Evolutionary conservation across 129 eudicot species (phyloP).

Genomic region (carrot (Daucus carota)): DNA sequence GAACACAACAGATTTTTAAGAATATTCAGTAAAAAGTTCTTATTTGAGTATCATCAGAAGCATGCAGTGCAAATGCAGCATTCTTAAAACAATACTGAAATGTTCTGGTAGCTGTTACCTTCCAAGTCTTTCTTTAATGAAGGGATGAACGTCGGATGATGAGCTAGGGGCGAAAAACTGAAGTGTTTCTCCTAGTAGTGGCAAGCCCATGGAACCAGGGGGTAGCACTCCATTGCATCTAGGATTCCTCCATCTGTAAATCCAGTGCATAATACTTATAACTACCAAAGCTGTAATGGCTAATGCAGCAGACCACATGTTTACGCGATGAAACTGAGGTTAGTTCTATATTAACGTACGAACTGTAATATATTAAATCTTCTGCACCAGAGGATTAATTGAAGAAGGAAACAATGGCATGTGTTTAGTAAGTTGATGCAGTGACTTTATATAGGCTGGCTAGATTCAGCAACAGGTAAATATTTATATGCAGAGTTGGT

Average conservation of each 20-base stretch:
- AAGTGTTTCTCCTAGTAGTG: slow-evolving; percentile 73
- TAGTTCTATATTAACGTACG: background rate
- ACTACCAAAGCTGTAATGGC: slow-evolving; percentile 26
- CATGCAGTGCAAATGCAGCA: background rate
- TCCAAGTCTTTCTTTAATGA: slow-evolving; percentile 72
- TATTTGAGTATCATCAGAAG: too few relatives aligned
- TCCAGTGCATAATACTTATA: slow-evolving; percentile 43
- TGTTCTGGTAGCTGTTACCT: slow-evolving; percentile 32
- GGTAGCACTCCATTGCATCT: slow-evolving; percentile 79
- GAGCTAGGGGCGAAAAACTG: slow-evolving; percentile 61
- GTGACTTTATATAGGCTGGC: slow-evolving; percentile 54
- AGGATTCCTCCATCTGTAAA: slow-evolving; percentile 77
- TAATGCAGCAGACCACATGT: slow-evolving; percentile 40
- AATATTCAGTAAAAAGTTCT: too few relatives aligned
- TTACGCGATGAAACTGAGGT: slow-evolving; percentile 4
- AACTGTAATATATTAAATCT: background rate
- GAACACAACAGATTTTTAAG: background rate
- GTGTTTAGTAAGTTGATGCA: slow-evolving; percentile 38
- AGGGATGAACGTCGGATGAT: slow-evolving; percentile 58
- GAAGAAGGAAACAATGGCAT: slow-evolving; percentile 46
- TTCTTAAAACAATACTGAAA: background rate
- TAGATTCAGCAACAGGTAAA: slow-evolving; percentile 27
- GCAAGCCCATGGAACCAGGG: slow-evolving; percentile 99
- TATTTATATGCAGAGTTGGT: slow-evolving; percentile 26
- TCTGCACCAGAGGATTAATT: background rate